Percentiles rank a stretch among this genome's conserved stretches.
phyloP scores from a whole-genome alignment of 345 rosid species.

The Cochlearia excelsa region DNA sequence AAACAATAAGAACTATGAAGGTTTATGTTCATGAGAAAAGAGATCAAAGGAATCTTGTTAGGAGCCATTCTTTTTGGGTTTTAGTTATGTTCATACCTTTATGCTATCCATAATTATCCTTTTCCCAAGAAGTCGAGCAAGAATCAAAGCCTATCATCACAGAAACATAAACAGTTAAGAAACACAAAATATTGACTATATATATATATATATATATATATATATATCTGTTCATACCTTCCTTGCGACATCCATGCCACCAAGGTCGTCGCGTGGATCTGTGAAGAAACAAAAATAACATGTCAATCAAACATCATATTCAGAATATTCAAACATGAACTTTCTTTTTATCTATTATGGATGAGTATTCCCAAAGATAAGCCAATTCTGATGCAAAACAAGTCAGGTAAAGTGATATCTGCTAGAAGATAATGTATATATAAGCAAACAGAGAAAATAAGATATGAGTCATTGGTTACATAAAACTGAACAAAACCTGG shows the following conservation, averaged over 20 bases:
- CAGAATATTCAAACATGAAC: not conserved
- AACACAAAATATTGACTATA: not conserved
- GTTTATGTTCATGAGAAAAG: slow-evolving; percentile 9
- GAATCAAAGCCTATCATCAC: slow-evolving; percentile 71
- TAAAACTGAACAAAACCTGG: slow-evolving; percentile 53
- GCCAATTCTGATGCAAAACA: not conserved
- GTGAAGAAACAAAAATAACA: slow-evolving; percentile 20
- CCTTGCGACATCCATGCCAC: slow-evolving; percentile 97
- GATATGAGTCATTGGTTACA: slow-evolving; percentile 17
- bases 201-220: slow-evolving; percentile 8
- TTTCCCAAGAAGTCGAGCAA: slow-evolving; percentile 84
- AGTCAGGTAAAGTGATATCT: slow-evolving; percentile 1
- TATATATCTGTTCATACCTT: slow-evolving; percentile 49
- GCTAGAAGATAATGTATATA: slow-evolving; percentile 12
- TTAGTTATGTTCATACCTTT: slow-evolving; percentile 42
- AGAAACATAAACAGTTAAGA: slow-evolving; percentile 22
- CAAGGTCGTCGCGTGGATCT: slow-evolving; percentile 97
- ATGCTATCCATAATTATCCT: slow-evolving; percentile 63
- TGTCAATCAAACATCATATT: slow-evolving; percentile 19
- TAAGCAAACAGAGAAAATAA: slow-evolving; percentile 21
- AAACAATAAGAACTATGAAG: not conserved
- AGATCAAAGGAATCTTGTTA: not conserved
- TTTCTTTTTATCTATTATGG: slow-evolving; percentile 15
- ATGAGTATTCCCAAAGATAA: slow-evolving; percentile 9
- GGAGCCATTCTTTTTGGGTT: not conserved